These are phyloP conservation scores for Fusarium verticillioides DNA, from an alignment of 2,329 filamentous ascomycete genomes.

Conservation along the genomic window DNA sequence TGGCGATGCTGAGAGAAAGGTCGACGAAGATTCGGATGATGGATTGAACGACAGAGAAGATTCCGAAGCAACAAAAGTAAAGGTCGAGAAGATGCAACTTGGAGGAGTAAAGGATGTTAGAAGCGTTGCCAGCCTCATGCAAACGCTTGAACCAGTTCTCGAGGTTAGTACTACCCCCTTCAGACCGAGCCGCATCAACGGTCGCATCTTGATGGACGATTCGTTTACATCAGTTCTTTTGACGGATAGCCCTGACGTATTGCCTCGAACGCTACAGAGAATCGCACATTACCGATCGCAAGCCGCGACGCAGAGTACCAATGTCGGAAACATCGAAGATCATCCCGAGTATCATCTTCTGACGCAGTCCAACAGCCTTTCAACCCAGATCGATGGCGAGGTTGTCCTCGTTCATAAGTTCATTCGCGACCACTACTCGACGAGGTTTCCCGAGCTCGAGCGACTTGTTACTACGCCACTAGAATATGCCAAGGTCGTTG, in stretches of 20 bases:
- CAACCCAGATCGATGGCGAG: conserved; percentile 92
- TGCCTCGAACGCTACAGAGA: conserved; percentile 71
- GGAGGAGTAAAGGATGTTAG: conserved; percentile 79
- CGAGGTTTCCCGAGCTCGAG: conserved; percentile 93
- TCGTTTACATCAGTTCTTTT: conserved; percentile 71
- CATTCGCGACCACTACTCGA: conserved; percentile 94
- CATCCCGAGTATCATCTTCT: conserved; percentile 91
- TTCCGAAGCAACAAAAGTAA: conserved; percentile 77
- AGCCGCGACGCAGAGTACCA: conserved; percentile 70
- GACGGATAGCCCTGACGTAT: conserved; percentile 75
- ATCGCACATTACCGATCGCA: conserved; percentile 80
- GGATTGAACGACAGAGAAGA: conserved; percentile 66
- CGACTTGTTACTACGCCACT: conserved; percentile 88
- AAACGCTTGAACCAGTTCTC: conserved; percentile 81
- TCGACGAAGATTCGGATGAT: conserved; percentile 60
- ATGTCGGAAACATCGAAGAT: conserved; percentile 87
- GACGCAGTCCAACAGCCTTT: conserved; percentile 88
- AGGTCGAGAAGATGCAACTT: conserved; percentile 85
- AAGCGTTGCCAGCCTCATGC: conserved; percentile 83
- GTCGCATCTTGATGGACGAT: conserved; percentile 45
- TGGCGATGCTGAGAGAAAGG: conserved; percentile 54
- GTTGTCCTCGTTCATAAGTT: conserved; percentile 95
- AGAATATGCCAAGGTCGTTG: conserved; percentile 94
- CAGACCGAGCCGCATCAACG: conserved; percentile 35
- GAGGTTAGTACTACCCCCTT: conserved; percentile 71